These are phyloP conservation scores for Aspergillus sp. DNA, from an alignment of 2,329 filamentous ascomycete genomes.

Conservation along the genomic window DNA sequence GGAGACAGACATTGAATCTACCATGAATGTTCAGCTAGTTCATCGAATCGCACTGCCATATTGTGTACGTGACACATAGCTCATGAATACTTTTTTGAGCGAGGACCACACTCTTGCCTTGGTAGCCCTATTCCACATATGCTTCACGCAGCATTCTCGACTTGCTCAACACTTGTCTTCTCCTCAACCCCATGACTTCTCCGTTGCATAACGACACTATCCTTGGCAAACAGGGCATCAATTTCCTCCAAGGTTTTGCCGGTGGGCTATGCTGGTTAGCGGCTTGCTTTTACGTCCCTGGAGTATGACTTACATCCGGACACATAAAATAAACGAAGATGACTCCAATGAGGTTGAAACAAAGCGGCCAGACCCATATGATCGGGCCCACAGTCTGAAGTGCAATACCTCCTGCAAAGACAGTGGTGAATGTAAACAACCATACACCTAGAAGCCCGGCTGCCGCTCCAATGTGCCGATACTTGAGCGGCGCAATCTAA, in stretches of 20 bases:
- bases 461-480: slow-evolving; percentile 5
- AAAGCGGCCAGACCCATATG: not conserved
- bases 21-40: too few species aligned
- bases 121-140: too few species aligned
- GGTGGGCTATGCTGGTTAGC: slow-evolving; percentile 1
- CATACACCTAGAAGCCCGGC: not conserved
- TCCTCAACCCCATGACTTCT: not conserved
- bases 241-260: slow-evolving; percentile 13
- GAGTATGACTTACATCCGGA: slow-evolving; percentile 4
- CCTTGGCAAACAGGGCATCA: slow-evolving; percentile 9
- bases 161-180: not conserved
- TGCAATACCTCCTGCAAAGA: not conserved
- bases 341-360: not conserved
- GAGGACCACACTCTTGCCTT: too few species aligned
- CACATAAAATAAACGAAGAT: slow-evolving; percentile 6
- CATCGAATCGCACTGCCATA: too few species aligned
- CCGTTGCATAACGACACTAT: not conserved
- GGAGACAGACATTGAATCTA: too few species aligned
- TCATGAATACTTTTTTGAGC: not conserved
- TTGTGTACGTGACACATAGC: too few species aligned
- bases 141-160: not conserved
- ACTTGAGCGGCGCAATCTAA: slow-evolving; percentile 12
- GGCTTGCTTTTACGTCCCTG: not conserved
- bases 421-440: not conserved
- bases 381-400: not conserved